Evolutionary conservation across 768 basidiomycete species (phyloP).

Genomic region (Chalciporus sphaerocephalus): DNA sequence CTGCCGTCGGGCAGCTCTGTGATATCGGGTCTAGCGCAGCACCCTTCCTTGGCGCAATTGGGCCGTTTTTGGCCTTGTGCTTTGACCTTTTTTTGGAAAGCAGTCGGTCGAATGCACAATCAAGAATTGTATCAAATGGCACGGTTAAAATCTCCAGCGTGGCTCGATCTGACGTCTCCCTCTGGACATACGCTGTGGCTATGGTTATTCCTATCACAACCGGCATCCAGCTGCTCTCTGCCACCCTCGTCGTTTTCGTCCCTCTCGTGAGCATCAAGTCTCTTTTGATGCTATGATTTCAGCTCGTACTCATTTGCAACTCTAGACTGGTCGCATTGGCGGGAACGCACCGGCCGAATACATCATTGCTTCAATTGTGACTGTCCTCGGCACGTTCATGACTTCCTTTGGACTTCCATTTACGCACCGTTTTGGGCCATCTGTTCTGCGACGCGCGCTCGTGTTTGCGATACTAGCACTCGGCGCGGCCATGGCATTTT

Average conservation of each 20-base stretch:
- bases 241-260: conserved; percentile 82
- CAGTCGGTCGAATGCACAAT: conserved; percentile 1
- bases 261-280: conserved; percentile 55
- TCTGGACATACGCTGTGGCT: conserved; percentile 62
- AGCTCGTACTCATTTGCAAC: conserved; percentile 3
- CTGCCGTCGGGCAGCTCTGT: conserved; percentile 56
- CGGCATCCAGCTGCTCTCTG: conserved; percentile 53
- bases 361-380: conserved; percentile 77
- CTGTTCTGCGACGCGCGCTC: conserved; percentile 37
- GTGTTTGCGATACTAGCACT: conserved; percentile 45
- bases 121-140: not conserved
- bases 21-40: conserved; percentile 75
- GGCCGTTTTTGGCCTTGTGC: conserved; percentile 54
- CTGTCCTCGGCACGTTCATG: conserved; percentile 50
- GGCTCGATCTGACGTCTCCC: conserved; percentile 39
- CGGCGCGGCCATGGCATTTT: conserved; percentile 52
- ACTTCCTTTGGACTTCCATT: conserved; percentile 67
- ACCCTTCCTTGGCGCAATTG: conserved; percentile 58
- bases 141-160: not conserved
- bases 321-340: conserved; percentile 77
- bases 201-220: conserved; percentile 52
- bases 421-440: conserved; percentile 61
- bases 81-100: conserved; percentile 42
- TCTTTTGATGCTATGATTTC: not conserved
- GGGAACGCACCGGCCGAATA: conserved; percentile 81